Conservation (phyloP, 805 yeast genomes). For the Kazachstania martiniae region DNA sequence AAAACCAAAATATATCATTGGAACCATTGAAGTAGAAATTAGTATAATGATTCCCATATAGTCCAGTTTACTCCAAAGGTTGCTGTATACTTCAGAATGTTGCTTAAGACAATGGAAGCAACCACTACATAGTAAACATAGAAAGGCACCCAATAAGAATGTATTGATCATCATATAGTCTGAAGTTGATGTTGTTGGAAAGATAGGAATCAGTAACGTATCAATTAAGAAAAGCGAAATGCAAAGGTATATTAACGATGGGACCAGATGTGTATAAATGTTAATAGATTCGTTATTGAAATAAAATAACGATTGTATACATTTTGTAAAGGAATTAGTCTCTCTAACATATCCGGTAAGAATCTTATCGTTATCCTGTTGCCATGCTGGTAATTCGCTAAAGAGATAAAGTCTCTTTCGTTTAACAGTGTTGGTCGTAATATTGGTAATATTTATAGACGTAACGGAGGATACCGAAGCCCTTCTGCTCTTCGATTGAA, state of each 20-base stretch:
- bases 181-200: slow-evolving; percentile 29
- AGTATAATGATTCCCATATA: slow-evolving; percentile 65
- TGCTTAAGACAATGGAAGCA: slow-evolving; percentile 57
- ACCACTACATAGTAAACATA: slow-evolving; percentile 54
- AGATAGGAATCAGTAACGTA: slow-evolving; percentile 21
- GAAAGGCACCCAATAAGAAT: slow-evolving; percentile 46
- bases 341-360: slow-evolving; percentile 52
- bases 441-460: no score
- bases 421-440: no score
- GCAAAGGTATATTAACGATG: slow-evolving; percentile 24
- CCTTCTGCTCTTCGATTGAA: no score
- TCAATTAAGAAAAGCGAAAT: slow-evolving; percentile 21
- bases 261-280: slow-evolving; percentile 55
- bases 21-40: slow-evolving; percentile 52
- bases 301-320: slow-evolving; percentile 40
- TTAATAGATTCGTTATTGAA: slow-evolving; percentile 66
- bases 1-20: slow-evolving; percentile 37
- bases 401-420: slow-evolving; percentile 21
- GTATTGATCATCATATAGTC: slow-evolving; percentile 42
- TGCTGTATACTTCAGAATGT: slow-evolving; percentile 46
- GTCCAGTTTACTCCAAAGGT: slow-evolving; percentile 58
- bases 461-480: no score
- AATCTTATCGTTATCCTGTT: slow-evolving; percentile 60
- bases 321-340: slow-evolving; percentile 36
- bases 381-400: slow-evolving; percentile 63